Evolutionary conservation across 805 yeast genomes (phyloP).

Genomic region (Cyberlindnera galapagoensis): DNA sequence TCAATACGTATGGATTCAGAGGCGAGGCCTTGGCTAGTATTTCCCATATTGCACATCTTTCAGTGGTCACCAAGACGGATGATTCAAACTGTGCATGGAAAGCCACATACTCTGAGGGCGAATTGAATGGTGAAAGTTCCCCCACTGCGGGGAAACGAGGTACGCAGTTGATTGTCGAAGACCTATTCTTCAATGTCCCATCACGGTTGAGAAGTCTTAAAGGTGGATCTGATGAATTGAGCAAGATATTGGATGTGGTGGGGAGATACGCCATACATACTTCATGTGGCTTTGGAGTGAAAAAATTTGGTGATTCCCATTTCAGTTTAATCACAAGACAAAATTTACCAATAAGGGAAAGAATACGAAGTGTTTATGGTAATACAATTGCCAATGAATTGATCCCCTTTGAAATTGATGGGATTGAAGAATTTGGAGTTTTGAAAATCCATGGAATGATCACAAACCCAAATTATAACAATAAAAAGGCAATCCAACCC

Average conservation of each 20-base stretch:
- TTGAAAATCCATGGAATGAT: conserved; percentile 49
- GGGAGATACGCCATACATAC: conserved; percentile 77
- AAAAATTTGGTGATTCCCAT: conserved; percentile 70
- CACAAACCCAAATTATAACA: conserved; percentile 64
- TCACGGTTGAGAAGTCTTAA: conserved; percentile 64
- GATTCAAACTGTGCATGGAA: conserved; percentile 63
- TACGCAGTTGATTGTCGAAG: conserved; percentile 80
- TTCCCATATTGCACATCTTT: conserved; percentile 78
- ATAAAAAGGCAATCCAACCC: conserved; percentile 59
- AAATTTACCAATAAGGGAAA: conserved; percentile 45
- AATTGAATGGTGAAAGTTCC: conserved; percentile 37
- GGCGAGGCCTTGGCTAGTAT: conserved; percentile 97
- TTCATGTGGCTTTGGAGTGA: conserved; percentile 70
- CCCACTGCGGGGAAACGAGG: conserved; percentile 87
- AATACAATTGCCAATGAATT: conserved; percentile 59
- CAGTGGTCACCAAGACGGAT: conserved; percentile 68
- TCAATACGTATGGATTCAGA: conserved; percentile 86
- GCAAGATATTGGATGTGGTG: conserved; percentile 72
- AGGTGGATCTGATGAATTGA: conserved; percentile 66
- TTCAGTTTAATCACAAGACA: conserved; percentile 57
- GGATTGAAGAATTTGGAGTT: conserved; percentile 41
- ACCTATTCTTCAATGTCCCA: conserved; percentile 83
- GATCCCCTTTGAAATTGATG: conserved; percentile 36
- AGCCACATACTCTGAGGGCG: conserved; percentile 64
- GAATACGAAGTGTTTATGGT: conserved; percentile 73